Base-by-base conservation (phyloP, 1,284 basidiomycete species). In the Leucoagaricus sp. region DNA sequence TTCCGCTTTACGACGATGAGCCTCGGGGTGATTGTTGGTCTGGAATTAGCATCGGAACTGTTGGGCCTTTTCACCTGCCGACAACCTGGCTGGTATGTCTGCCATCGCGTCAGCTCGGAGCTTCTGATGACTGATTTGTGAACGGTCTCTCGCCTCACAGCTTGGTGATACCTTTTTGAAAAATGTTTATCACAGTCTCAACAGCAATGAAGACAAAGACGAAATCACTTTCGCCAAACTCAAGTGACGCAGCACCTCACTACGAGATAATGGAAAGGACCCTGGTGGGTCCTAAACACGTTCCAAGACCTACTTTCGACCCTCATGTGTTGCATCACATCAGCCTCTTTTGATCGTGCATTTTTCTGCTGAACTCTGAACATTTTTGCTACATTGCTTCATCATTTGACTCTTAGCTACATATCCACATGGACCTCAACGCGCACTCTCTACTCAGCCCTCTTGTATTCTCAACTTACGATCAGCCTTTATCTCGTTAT, bases 131-230 rank as follows among this genome's bases (percentile, higher is more conserved):
- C n/a, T 58, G 29, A 13, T 9, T 28, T 10, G 38, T 15, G 12
- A 3, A 25, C 13, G 12, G 44, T n/a, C 31, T 4, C 8, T 46
- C n/a, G 23, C n/a, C 55, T 21, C 40, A 10, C 49, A 80, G 77
- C 69, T 80, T 38, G 81, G 82, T 25, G 80, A 82, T 62, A 79
- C 81, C 29, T 85, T 85, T 73, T 69, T 86, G 58, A 85, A 86
- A 75, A 85, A 85, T 63, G 83, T 80, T 9, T 85, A 85, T 64
- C 84, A 87, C 68, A 85, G 84, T 26, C 86, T 84, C 26, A 79
- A 89, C 66, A 79, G 79, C 19, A 73, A 72, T 38, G 48, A 56
- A 26, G 55, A 31, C 10, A 79, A 75, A 53, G 82, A 89, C 69
- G 68, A 72, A 53, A 80, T 90, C 56, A 80, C 80, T 33, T 75